Evolutionary conservation across 805 yeast species (phyloP).

Genomic region (Priceomyces castillae): DNA sequence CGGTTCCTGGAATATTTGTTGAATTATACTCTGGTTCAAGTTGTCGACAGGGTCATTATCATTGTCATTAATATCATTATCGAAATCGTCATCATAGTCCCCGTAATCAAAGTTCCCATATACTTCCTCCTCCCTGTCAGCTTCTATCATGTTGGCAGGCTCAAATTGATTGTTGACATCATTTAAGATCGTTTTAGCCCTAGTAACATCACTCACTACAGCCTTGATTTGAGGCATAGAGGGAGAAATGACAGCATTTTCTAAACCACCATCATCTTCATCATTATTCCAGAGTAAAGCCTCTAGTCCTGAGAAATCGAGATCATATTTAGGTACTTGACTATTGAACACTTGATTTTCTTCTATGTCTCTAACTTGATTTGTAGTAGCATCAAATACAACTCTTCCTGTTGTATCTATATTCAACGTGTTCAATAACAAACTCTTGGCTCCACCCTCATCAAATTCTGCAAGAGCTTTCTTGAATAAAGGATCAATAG

Average conservation of each 20-base stretch:
- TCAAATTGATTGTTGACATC: slow-evolving; percentile 38
- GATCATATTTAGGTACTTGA: slow-evolving; percentile 4
- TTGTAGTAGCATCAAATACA: slow-evolving; percentile 13
- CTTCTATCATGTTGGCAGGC: slow-evolving; percentile 9
- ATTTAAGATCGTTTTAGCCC: slow-evolving; percentile 46
- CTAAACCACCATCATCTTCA: slow-evolving; percentile 20
- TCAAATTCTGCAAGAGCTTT: slow-evolving; percentile 29
- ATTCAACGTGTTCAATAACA: slow-evolving; percentile 23
- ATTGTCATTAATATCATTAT: slow-evolving; percentile 21
- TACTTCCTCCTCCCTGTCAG: slow-evolving; percentile 8
- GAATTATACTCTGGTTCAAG: slow-evolving; percentile 7
- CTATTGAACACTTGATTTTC: slow-evolving; percentile 8
- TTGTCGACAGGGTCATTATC: slow-evolving; percentile 15
- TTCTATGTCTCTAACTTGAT: slow-evolving; percentile 2
- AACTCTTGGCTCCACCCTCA: slow-evolving; percentile 31
- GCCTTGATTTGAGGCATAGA: slow-evolving; percentile 60
- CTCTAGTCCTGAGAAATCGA: slow-evolving; percentile 15
- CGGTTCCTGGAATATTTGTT: slow-evolving; percentile 5
- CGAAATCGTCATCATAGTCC: slow-evolving; percentile 17
- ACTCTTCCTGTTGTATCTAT: slow-evolving; percentile 25
- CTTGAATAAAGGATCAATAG: slow-evolving; percentile 29
- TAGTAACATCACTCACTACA: slow-evolving; percentile 53
- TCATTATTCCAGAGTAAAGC: slow-evolving; percentile 13
- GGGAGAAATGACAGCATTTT: slow-evolving; percentile 57
- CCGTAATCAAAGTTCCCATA: slow-evolving; percentile 22